Base-by-base conservation (phyloP, 169 alveolate species). In the Cryptosporidium parvum region DNA sequence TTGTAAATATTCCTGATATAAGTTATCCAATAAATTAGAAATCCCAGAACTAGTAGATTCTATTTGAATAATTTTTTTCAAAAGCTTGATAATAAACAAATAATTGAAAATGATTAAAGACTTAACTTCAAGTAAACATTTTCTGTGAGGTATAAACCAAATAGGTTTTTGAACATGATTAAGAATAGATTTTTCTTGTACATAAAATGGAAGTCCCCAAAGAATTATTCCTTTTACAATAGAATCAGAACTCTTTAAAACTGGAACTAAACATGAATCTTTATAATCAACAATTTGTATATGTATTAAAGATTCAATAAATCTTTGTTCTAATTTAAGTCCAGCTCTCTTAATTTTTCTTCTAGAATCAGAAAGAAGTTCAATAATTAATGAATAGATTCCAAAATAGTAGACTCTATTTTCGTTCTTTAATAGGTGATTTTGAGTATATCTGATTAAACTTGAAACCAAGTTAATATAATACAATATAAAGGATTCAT, bases 201-300 rank as follows among this genome's bases (percentile, higher is more conserved):
- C 1, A 39, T 62, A 65, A 65, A 80, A 80, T 9, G 89, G 89
- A 59, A 42, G 70, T 16, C 89, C 89, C 89, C 89, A 80, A 23
- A 67, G 39, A 4, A 80, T 21, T 23, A 65, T 44, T 5, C 31
- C 45, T 29, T 26, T 61, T 5, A 56, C 52, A 4, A 65, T 42
- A 14, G 33, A 16, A 8, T 80, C 65, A 7, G 56, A 35, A 39
- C 26, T 70, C 8, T 31, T 3, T 9, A 39, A 14, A 18, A 58
- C 7, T 10, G 72, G 53, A 35, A n/a, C 31, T 14, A 65, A 35
- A n/a, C 0, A 7, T n/a, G 72, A n/a, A 35, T 26, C 23, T 0
- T 2, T n/a, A 10, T 4, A 10, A 18, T 80, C 89, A 16, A 80
- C 23, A 12, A 80, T 65, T 48, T 80, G 89, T 12, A 80, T 37